phyloP scores from a whole-genome alignment of 306 rosid genomes.

The Potentilla sterilis region DNA sequence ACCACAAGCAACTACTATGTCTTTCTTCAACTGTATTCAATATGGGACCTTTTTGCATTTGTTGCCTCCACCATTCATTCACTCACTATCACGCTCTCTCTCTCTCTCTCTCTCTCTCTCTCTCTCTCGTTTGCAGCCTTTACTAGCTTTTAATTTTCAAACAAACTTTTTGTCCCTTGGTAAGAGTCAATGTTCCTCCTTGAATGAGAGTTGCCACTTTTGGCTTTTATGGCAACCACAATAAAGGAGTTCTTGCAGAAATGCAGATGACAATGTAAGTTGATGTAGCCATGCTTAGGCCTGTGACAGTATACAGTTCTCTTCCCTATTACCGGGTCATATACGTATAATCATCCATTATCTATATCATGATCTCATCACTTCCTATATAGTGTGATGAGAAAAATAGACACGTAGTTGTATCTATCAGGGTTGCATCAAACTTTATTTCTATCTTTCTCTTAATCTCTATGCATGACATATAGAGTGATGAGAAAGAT shows the following conservation, averaged over 20 bases:
- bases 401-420: neutral
- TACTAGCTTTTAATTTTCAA: constrained; percentile 43
- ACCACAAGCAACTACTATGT: constrained; percentile 25
- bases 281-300: neutral
- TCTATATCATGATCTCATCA: neutral
- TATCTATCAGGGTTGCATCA: neutral
- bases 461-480: neutral
- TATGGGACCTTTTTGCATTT: constrained; percentile 17
- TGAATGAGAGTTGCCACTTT: constrained; percentile 32
- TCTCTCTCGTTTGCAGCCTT: too few relatives aligned
- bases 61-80: neutral
- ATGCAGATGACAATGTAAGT: constrained; percentile 5
- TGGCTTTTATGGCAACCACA: constrained; percentile 37
- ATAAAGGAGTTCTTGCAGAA: neutral
- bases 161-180: constrained; percentile 29
- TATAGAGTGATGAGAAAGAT: too few relatives aligned
- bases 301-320: neutral
- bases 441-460: neutral
- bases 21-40: constrained; percentile 1
- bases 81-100: neutral
- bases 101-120: too few relatives aligned
- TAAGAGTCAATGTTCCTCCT: constrained; percentile 5
- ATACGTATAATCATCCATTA: neutral
- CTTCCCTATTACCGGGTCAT: neutral
- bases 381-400: neutral